Base-by-base conservation (phyloP, 139 green algal genomes). In the Coccomyxa sp. region DNA sequence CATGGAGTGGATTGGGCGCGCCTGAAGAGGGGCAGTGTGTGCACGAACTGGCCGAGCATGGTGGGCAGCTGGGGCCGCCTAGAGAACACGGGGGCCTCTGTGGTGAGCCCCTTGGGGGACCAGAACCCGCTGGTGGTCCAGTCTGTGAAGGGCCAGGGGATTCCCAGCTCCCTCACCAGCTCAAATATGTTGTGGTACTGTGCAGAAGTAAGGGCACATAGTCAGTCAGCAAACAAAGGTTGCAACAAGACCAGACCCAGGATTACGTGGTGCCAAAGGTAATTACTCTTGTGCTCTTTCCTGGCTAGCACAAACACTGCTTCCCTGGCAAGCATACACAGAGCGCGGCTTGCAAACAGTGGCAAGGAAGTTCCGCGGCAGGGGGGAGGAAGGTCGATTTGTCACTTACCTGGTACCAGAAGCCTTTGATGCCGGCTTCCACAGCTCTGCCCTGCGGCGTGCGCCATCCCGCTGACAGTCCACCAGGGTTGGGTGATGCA, bases 401-500 rank as follows among this genome's bases (percentile, higher is more conserved):
- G 23, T 83, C 28, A 18, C 77, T 81, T 17, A 91, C 88, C 76
- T 91, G 85, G 76, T 88, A 91, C 93, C 93, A 96, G 67, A 96
- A 96, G 57, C 92, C 94, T 78, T 98, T 98, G 86, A 95, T 93
- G 15, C 95, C 95, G n/a, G 93, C 93, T 84, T 98, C 95, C n/a
- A 98, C 92, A 25, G 89, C 80, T 23, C 91, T 84, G 0, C 94
- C 93, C 67, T 91, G 82, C 0, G 78, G 45, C 13, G 91, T 96
- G 7, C 90, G 86, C 87, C 89, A 96, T 21, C 92, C 92, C 17
- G 90, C 87, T 13, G 89, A 92, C 13, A 95, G 66, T 21, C 93
- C 93, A 0, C 91, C 90, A 84, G 93, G 94, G 86, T 96, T 94
- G 21, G 89, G 82, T 0, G 88, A 67, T 0, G 91, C 94, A 85